Evolutionary conservation across 108 stramenopile genomes (phyloP).

Genomic region (Pseudonitzschia delicatissima): DNA sequence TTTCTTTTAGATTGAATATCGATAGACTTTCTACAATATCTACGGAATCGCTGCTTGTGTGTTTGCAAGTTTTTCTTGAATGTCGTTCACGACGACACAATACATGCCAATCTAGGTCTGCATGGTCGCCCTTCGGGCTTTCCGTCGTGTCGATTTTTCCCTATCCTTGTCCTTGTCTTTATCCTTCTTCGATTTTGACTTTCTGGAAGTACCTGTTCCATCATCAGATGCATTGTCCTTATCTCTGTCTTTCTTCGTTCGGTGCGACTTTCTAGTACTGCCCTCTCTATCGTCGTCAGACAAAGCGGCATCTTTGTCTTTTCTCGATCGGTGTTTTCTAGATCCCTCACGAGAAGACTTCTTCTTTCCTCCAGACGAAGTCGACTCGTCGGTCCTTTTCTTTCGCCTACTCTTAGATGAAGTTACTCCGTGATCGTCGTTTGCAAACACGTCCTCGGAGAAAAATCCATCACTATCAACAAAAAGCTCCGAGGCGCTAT

Average conservation of each 20-base stretch:
- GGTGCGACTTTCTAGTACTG: neutral
- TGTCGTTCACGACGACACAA: no score
- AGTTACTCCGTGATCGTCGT: neutral
- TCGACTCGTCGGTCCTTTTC: no score
- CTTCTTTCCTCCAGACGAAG: neutral
- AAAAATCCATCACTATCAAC: slow-evolving; percentile 39
- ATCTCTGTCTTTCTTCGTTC: slow-evolving; percentile 1
- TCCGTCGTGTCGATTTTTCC: neutral
- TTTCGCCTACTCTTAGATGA: no score
- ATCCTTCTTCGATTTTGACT: neutral
- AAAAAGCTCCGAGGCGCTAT: slow-evolving; percentile 2
- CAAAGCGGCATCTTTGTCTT: neutral
- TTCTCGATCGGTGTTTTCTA: neutral
- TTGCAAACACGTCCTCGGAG: slow-evolving; percentile 21
- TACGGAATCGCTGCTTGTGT: no score
- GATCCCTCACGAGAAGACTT: neutral
- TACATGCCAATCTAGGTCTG: no score
- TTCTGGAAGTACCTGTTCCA: neutral
- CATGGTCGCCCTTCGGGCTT: neutral
- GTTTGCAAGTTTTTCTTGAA: no score
- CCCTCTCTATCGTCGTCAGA: neutral
- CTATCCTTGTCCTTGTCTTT: neutral
- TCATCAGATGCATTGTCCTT: slow-evolving; percentile 1
- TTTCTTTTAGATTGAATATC: no score
- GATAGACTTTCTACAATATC: no score